Base-by-base conservation (phyloP, 129 eudicot genomes). In the Scalesia atractyloides region DNA sequence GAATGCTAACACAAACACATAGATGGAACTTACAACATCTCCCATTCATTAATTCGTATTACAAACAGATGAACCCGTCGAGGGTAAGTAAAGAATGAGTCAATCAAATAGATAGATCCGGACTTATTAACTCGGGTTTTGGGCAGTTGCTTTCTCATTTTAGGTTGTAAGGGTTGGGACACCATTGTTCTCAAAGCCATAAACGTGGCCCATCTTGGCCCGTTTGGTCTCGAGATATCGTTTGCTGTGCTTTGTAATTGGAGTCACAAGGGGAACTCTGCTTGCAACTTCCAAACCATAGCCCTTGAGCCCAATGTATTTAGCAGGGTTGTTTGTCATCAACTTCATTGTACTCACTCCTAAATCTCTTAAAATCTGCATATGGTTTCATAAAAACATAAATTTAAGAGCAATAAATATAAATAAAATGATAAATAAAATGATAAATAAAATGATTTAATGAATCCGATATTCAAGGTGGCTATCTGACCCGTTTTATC, bases 291-390 rank as follows among this genome's bases (percentile, higher is more conserved):
- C 89, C 79, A 93, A 82, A 78, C 98, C 98, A 50, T 93, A 93
- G 5, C 98, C 98, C 83, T 93, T 93, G 54, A 93, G 92, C 74
- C 98, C 98, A n/a, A 69, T 77, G 78, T 93, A 93, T 72, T 93
- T 93, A 50, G 97, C n/a, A 58, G 98, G 98, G 71, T 93, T 93
- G 84, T 93, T 93, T 19, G 98, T 93, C 98, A 93, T 93, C 79
- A 93, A 79, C 83, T 86, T 89, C 98, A 93, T 93, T 6, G 92
- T 93, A 64, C 96, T 74, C 69, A 93, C 98, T n/a, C 98, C 98
- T 41, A 93, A 88, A 73, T 93, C 98, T 80, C 97, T 88, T 66
- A 93, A 74, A 9, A 93, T 87, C 98, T 93, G 86, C 85, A 86
- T 12, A 57, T 15, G 10, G 51, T 73, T 33, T 10, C 66, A 48